Base-by-base conservation (phyloP, 139 green algal genomes). In the Tetradesmus obliquus region DNA sequence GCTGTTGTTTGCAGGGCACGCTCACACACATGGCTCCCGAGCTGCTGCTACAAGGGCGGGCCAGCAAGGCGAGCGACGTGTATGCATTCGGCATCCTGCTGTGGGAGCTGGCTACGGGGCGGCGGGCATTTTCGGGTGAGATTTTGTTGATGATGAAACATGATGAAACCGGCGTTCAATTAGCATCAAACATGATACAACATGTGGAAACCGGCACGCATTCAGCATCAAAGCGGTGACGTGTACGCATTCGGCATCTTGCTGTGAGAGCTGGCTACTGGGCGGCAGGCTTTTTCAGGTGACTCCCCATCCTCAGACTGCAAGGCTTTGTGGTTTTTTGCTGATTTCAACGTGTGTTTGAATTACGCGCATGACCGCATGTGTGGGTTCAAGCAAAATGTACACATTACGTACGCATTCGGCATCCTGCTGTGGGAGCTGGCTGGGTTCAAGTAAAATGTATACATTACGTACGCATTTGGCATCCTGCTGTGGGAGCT, bases 21-120 rank as follows among this genome's bases (percentile, higher is more conserved):
- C 89, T 96, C 8, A 96, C 94, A 17, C 96, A 95, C 91, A 95
- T 95, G 92, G 85, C 91, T 2, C 91, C 94, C 19, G 92, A 95
- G 91, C 45, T 94, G 66, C 81, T 95, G 71, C 54, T 93, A n/a
- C 66, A 90, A 2, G 94, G 94, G 10, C 76, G 58, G 1, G 87
- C 92, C 66, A 87, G 45, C 76, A 91, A 89, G 9, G 84, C 87
- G 3, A 82, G 45, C 13, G 94, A 96, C 71, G 94, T 95, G 71
- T 96, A 93, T 58, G 69, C 91, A 7, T 91, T 84, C 79, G 87
- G 87, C 19, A 91, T 91, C 55, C 74, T 91, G 8, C 74, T 91
- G 8, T 87, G 55, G 88, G 76, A 86, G 79, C 54, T 87, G 55
- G 79, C 79, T 2, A 87, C 88, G 13, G 76, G 88, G 3, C 22